Evolutionary conservation across 2,329 filamentous ascomycete genomes (phyloP).

Genomic region (Microascus cirrosus): DNA sequence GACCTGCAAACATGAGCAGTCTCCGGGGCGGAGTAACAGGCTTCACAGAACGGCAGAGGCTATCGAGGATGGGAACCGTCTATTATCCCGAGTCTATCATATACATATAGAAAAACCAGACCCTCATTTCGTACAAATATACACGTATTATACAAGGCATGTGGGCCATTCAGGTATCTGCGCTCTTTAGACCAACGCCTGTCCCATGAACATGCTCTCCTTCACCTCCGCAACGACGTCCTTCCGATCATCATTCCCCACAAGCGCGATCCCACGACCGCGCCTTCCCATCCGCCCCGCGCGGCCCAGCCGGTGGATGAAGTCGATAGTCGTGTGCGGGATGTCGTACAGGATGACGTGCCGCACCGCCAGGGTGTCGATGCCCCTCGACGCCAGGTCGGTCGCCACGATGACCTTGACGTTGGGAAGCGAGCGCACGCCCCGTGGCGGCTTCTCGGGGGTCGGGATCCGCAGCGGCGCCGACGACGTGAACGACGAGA

Average conservation of each 20-base stretch:
- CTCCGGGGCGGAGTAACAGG: no score
- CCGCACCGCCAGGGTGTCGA: slow-evolving; percentile 83
- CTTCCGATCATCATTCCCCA: slow-evolving; percentile 78
- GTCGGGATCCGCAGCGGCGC: slow-evolving; percentile 24
- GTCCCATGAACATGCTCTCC: slow-evolving; percentile 76
- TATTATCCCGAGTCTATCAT: not conserved
- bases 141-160: not conserved
- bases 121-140: not conserved
- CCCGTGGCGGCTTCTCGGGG: slow-evolving; percentile 16
- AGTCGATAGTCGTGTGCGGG: slow-evolving; percentile 95
- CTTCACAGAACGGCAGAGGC: no score
- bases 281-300: slow-evolving; percentile 87
- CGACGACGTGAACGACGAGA: slow-evolving; percentile 59
- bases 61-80: no score
- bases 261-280: slow-evolving; percentile 79
- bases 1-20: no score
- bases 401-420: slow-evolving; percentile 91
- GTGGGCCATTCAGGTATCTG: not conserved
- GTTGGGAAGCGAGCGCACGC: slow-evolving; percentile 50
- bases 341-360: slow-evolving; percentile 94
- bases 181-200: slow-evolving; percentile 54
- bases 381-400: slow-evolving; percentile 82
- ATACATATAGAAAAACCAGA: not conserved
- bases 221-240: slow-evolving; percentile 88
- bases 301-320: slow-evolving; percentile 88